Percentiles rank a stretch among this genome's conserved stretches.
These are phyloP conservation scores for Septoria petroselini DNA, from an alignment of 2,329 filamentous ascomycete genomes.

Conservation along the genomic window DNA sequence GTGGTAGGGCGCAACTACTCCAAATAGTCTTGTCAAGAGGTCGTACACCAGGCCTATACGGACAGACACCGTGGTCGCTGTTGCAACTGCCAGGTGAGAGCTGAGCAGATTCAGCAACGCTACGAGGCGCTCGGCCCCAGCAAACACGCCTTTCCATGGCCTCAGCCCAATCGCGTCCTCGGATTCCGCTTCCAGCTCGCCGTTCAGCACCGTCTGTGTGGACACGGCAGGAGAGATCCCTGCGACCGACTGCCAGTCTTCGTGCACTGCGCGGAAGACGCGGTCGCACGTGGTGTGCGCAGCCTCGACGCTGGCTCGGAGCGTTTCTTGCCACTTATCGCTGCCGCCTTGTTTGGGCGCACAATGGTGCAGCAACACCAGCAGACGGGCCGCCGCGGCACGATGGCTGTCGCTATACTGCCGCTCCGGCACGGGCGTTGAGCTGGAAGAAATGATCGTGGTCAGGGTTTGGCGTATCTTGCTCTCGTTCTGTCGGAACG, in stretches of 20 bases:
- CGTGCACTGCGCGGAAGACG: constrained; percentile 72
- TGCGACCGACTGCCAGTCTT: constrained; percentile 73
- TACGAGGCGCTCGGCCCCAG: constrained; percentile 67
- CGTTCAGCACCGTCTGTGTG: constrained; percentile 20
- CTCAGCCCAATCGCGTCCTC: constrained; percentile 52
- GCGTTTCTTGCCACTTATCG: constrained; percentile 72
- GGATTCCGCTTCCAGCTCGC: constrained; percentile 23
- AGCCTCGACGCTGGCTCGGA: constrained; percentile 60
- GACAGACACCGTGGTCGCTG: constrained; percentile 62
- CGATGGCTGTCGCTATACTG: constrained; percentile 27
- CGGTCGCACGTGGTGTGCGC: constrained; percentile 71
- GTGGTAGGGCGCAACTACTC: constrained; percentile 55
- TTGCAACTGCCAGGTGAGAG: constrained; percentile 61
- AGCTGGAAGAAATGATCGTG: constrained; percentile 31
- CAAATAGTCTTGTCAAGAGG: constrained; percentile 65
- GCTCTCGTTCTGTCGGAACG: constrained; percentile 70
- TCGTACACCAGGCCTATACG: constrained; percentile 68
- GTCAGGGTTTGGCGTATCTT: constrained; percentile 52
- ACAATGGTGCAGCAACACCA: constrained; percentile 72
- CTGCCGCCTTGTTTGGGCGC: constrained; percentile 73
- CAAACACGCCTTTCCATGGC: constrained; percentile 69
- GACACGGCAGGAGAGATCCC: constrained; percentile 36
- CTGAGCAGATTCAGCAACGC: constrained; percentile 64
- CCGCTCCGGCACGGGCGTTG: neutral
- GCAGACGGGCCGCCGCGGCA: constrained; percentile 60